Evolutionary conservation across 2,329 filamentous ascomycete species (phyloP).

Genomic region (Phyllosticta citrichinensis): DNA sequence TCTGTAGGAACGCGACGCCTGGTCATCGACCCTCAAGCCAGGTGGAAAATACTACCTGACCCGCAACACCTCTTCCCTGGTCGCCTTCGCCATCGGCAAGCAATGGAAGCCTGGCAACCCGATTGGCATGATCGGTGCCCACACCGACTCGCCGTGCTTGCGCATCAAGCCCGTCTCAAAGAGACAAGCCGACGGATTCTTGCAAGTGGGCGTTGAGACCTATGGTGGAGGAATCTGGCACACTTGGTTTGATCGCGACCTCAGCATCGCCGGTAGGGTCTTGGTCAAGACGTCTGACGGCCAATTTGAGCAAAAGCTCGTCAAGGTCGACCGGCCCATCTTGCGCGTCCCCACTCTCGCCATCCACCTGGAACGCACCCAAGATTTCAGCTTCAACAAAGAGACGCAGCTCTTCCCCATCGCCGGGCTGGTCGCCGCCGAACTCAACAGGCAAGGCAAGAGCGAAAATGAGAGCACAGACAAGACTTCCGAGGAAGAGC

Average conservation of each 20-base stretch:
- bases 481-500: slow-evolving; percentile 25
- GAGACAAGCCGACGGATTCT: slow-evolving; percentile 73
- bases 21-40: slow-evolving; percentile 67
- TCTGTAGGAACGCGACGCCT: slow-evolving; percentile 71
- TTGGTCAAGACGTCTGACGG: slow-evolving; percentile 68
- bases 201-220: slow-evolving; percentile 92
- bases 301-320: slow-evolving; percentile 69
- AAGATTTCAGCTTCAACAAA: slow-evolving; percentile 90
- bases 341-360: slow-evolving; percentile 87
- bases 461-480: slow-evolving; percentile 38
- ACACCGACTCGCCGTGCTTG: slow-evolving; percentile 89
- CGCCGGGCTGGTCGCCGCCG: slow-evolving; percentile 72
- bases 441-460: slow-evolving; percentile 67
- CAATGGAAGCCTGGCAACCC: slow-evolving; percentile 89
- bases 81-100: slow-evolving; percentile 83
- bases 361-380: slow-evolving; percentile 81
- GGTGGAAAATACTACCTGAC: slow-evolving; percentile 96
- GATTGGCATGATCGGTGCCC: slow-evolving; percentile 84
- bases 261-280: slow-evolving; percentile 80
- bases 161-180: slow-evolving; percentile 92
- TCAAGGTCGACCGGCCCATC: slow-evolving; percentile 85
- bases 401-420: slow-evolving; percentile 95
- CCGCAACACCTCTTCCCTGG: slow-evolving; percentile 81
- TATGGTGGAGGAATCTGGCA: slow-evolving; percentile 96
- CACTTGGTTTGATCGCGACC: slow-evolving; percentile 93